Conservation (phyloP, 2,329 filamentous ascomycete genomes). For the Thelonectria blattea region DNA sequence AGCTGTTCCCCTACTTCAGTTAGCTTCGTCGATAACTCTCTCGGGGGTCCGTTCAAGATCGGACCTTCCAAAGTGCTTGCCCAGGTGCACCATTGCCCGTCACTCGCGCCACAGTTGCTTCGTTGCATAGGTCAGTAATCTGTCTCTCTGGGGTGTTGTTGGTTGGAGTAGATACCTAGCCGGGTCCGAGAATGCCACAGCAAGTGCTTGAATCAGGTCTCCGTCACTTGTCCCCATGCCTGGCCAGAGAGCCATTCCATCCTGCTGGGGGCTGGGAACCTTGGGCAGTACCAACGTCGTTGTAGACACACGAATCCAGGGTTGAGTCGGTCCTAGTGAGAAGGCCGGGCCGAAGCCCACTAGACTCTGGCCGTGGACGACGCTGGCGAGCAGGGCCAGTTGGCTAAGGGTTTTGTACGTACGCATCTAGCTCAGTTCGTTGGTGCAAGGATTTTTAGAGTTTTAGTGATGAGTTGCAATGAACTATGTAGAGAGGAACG, state of each 20-base stretch:
- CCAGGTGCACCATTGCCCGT: constrained; percentile 28
- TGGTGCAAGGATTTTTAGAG: no score
- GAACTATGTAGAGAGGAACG: no score
- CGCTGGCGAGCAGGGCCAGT: constrained; percentile 1
- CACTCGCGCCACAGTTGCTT: constrained; percentile 23
- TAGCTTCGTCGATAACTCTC: not conserved
- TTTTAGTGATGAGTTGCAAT: no score
- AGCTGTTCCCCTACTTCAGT: constrained; percentile 14
- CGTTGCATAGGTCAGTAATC: not conserved
- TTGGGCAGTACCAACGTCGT: constrained; percentile 24
- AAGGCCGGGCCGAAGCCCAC: constrained; percentile 24
- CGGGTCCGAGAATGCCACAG: constrained; percentile 25
- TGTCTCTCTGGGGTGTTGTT: not conserved
- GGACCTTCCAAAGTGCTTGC: constrained; percentile 25
- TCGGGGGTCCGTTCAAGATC: rapidly evolving
- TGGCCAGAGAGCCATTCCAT: constrained; percentile 24
- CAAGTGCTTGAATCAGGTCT: constrained; percentile 26
- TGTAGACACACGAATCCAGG: constrained; percentile 27
- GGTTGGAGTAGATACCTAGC: not conserved
- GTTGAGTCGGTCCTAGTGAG: constrained; percentile 24
- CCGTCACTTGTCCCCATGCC: constrained; percentile 27
- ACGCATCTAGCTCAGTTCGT: no score
- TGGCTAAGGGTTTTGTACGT: not conserved
- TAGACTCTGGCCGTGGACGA: not conserved
- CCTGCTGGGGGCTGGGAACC: constrained; percentile 20